These are phyloP conservation scores for Diaporthe sp. DNA, from an alignment of 2,329 filamentous ascomycete species.

Conservation along the genomic window DNA sequence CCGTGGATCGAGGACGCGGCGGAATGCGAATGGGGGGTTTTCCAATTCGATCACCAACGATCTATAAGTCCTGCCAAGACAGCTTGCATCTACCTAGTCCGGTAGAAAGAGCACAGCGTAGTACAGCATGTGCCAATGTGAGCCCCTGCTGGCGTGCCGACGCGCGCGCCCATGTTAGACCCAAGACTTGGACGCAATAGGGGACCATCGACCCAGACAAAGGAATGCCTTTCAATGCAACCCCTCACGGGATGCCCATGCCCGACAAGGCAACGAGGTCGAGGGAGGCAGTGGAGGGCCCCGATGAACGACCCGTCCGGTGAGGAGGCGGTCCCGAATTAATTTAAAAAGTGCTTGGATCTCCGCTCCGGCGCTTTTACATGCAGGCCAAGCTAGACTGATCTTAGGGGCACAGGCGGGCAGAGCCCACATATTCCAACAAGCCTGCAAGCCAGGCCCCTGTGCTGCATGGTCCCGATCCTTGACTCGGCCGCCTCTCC, in stretches of 20 bases:
- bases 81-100: neutral
- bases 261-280: conserved; percentile 4
- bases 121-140: neutral
- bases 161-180: conserved; percentile 15
- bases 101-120: neutral
- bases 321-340: conserved; percentile 23
- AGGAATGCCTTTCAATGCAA: conserved; percentile 14
- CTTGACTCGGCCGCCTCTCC: conserved; percentile 10
- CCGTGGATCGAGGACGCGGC: neutral
- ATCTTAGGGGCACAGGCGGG: conserved; percentile 10
- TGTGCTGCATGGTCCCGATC: neutral
- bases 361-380: conserved; percentile 20
- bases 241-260: conserved; percentile 15
- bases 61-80: conserved; percentile 21
- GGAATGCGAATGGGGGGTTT: neutral
- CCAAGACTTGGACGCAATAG: conserved; percentile 6
- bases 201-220: neutral
- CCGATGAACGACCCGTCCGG: neutral
- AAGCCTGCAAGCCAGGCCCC: conserved; percentile 8
- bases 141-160: conserved; percentile 7
- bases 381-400: conserved; percentile 14
- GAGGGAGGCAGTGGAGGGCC: neutral
- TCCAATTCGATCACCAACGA: conserved; percentile 3
- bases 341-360: conserved; percentile 22
- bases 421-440: neutral